phyloP scores from a whole-genome alignment of 176 grass and related monocot species.

The Aegilops tauschii region DNA sequence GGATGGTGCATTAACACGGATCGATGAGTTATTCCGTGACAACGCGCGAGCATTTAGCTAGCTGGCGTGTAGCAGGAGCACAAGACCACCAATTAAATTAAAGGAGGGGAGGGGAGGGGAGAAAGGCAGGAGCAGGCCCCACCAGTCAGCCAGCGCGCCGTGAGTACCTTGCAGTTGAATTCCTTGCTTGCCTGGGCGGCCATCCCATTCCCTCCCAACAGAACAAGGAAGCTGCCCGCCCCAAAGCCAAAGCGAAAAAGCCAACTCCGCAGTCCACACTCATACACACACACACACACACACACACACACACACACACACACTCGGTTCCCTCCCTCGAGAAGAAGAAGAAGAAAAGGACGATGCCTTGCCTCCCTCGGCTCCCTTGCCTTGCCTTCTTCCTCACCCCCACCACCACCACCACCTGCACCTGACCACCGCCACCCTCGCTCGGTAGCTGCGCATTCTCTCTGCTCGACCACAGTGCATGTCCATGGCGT shows the following conservation, averaged over 20 bases:
- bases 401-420: not conserved
- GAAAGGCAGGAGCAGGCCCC: not conserved
- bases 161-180: not conserved
- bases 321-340: too few relatives aligned
- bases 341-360: not conserved
- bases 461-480: not conserved
- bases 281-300: too few relatives aligned
- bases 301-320: too few relatives aligned
- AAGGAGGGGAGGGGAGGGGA: too few relatives aligned
- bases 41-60: too few relatives aligned
- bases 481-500: conserved; percentile 26
- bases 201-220: not conserved
- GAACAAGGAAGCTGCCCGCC: not conserved
- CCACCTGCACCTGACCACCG: not conserved
- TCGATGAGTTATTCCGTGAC: too few relatives aligned
- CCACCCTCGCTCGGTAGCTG: too few relatives aligned
- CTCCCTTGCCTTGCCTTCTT: conserved; percentile 13
- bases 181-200: conserved; percentile 39
- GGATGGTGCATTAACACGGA: too few relatives aligned
- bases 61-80: too few relatives aligned
- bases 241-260: conserved; percentile 41
- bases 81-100: too few relatives aligned
- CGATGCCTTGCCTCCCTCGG: conserved; percentile 41
- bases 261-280: conserved; percentile 5
- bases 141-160: not conserved